Evolutionary conservation across 2,329 filamentous ascomycete species (phyloP).

Genomic region (Aspergillus pseudoterreus): DNA sequence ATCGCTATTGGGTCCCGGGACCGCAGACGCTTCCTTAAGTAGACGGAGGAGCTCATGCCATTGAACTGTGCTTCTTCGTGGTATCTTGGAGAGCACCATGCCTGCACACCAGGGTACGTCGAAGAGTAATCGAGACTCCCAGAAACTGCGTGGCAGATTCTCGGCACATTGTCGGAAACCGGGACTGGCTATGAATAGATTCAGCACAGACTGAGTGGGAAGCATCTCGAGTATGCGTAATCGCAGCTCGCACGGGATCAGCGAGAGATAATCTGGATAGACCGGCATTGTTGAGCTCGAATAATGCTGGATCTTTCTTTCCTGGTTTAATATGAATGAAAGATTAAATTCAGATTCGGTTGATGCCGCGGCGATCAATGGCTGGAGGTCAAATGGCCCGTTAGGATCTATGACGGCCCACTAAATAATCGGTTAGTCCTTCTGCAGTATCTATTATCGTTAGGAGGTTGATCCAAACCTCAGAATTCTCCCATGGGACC

Average conservation of each 20-base stretch:
- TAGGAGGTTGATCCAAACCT: not conserved
- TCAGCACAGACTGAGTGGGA: slow-evolving; percentile 2
- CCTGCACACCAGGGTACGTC: slow-evolving; percentile 8
- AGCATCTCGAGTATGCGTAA: slow-evolving; percentile 4
- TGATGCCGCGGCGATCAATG: slow-evolving; percentile 3
- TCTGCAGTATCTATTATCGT: not conserved
- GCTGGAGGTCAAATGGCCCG: slow-evolving; percentile 6
- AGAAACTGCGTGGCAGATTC: slow-evolving; percentile 4
- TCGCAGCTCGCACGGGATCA: slow-evolving; percentile 6
- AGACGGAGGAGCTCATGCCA: slow-evolving; percentile 3
- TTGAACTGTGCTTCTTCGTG: slow-evolving; percentile 1
- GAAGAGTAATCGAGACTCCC: slow-evolving; percentile 8
- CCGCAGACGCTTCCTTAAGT: not conserved
- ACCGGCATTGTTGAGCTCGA: not conserved
- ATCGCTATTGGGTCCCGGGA: not conserved
- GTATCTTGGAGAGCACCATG: slow-evolving; percentile 4
- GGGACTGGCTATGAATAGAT: slow-evolving; percentile 8
- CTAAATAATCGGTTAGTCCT: slow-evolving; percentile 2
- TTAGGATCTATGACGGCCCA: slow-evolving; percentile 8
- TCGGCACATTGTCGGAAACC: slow-evolving; percentile 4
- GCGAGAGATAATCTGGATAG: not conserved
- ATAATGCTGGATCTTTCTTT: not conserved
- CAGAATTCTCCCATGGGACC: not conserved
- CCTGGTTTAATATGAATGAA: slow-evolving; percentile 1
- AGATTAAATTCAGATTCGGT: slow-evolving; percentile 2